Percentiles rank a stretch among this genome's conserved stretches.
Conservation (phyloP, 805 yeast genomes). For the Candida parachauliodes region DNA sequence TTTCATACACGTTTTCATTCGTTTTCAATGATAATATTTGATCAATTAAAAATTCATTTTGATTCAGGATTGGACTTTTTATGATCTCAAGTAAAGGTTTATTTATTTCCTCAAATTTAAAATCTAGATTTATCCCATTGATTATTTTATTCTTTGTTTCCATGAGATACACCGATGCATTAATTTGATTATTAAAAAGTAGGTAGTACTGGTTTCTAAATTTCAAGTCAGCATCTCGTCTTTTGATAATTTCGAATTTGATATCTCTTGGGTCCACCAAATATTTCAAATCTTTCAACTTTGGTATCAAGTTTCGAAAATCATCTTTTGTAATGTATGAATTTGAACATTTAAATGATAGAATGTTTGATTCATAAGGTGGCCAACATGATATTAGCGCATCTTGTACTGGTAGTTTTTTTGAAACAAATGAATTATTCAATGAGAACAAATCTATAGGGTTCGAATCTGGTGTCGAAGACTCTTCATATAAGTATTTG, state of each 20-base stretch:
- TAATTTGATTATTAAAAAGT: constrained; percentile 42
- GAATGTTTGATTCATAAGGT: constrained; percentile 24
- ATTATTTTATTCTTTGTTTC: constrained; percentile 48
- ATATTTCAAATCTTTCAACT: constrained; percentile 26
- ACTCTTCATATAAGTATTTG: constrained; percentile 24
- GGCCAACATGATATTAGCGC: constrained; percentile 8
- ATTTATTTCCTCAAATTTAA: constrained; percentile 6
- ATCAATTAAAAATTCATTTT: neutral
- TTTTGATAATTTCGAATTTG: constrained; percentile 43
- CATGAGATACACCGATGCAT: constrained; percentile 49
- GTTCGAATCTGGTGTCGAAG: neutral
- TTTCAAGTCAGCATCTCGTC: constrained; percentile 42
- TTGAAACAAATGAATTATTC: neutral
- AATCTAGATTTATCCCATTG: constrained; percentile 36
- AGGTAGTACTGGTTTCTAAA: constrained; percentile 52
- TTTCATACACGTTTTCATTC: neutral
- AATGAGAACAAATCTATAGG: neutral
- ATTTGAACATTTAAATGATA: constrained; percentile 35
- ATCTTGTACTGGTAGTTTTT: constrained; percentile 3
- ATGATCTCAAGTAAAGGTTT: neutral
- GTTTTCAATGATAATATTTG: neutral
- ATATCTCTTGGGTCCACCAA: constrained; percentile 14
- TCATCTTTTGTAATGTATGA: constrained; percentile 38
- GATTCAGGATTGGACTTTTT: neutral
- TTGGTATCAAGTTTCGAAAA: constrained; percentile 36